A percentile compares a stretch with the other conserved stretches of the same genome.
phyloP scores from a whole-genome alignment of 495 filamentous ascomycete genomes.

The Penicillium atrosanguineum region DNA sequence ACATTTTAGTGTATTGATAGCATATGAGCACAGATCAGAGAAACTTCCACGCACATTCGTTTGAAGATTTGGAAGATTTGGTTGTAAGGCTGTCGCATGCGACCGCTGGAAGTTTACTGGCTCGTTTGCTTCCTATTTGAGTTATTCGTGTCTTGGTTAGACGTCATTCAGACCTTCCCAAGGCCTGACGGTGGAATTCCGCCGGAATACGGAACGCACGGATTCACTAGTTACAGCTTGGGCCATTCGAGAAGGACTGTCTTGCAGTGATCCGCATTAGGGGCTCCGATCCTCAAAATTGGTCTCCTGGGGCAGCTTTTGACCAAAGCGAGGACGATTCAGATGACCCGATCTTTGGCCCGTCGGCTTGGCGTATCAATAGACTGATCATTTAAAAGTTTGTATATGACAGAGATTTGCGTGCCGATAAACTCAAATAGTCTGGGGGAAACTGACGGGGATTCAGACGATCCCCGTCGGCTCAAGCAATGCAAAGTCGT shows the following conservation, averaged over 20 bases:
- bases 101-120: background rate
- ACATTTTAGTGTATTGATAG: too few species aligned
- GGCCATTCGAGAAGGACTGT: constrained; percentile 1
- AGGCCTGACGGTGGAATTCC: too few species aligned
- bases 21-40: background rate
- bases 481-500: background rate
- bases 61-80: background rate
- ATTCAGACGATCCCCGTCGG: background rate
- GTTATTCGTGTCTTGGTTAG: too few species aligned
- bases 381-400: background rate
- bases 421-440: background rate
- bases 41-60: background rate
- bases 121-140: background rate
- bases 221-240: background rate
- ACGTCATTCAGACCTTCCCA: background rate
- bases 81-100: too few species aligned
- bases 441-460: background rate
- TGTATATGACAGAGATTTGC: background rate
- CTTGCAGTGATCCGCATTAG: background rate
- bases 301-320: background rate
- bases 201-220: background rate
- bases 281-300: constrained; percentile 3
- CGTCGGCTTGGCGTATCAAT: background rate
- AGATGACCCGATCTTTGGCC: background rate
- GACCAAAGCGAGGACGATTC: background rate